A percentile compares a stretch with the other conserved stretches of the same genome.
These are phyloP conservation scores for Pseudogymnoascus sp. DNA, from an alignment of 2,329 filamentous ascomycete genomes.

Conservation along the genomic window DNA sequence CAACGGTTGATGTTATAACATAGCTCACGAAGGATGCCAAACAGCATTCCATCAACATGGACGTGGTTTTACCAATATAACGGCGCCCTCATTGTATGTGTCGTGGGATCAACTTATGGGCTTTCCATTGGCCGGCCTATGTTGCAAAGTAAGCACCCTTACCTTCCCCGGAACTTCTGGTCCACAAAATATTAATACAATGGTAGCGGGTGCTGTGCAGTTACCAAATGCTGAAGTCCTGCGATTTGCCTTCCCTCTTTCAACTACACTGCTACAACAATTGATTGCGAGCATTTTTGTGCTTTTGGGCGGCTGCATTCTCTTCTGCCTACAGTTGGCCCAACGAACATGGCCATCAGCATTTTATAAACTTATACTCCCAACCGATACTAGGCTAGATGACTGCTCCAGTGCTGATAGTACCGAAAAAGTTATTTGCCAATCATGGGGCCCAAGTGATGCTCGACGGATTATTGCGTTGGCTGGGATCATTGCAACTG, in stretches of 20 bases:
- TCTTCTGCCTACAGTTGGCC: not conserved
- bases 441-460: not conserved
- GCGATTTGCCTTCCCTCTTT: constrained; percentile 2
- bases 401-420: not conserved
- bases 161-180: not conserved
- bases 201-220: not conserved
- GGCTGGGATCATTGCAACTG: not conserved
- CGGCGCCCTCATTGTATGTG: not conserved
- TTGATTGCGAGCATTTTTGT: constrained; percentile 1
- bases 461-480: not conserved
- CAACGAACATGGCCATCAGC: not conserved
- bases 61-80: not conserved
- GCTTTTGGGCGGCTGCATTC: not conserved
- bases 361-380: not conserved
- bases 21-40: not conserved
- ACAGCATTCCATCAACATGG: not conserved
- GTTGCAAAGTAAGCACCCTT: not conserved
- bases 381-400: not conserved
- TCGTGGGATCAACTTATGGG: not conserved
- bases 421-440: not conserved
- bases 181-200: not conserved
- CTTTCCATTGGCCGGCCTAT: constrained; percentile 1
- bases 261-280: not conserved
- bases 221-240: not conserved
- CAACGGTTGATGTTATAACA: not conserved